Evolutionary conservation across 805 yeast species (phyloP).

Genomic region (Cyberlindnera xishuangbannaensis): DNA sequence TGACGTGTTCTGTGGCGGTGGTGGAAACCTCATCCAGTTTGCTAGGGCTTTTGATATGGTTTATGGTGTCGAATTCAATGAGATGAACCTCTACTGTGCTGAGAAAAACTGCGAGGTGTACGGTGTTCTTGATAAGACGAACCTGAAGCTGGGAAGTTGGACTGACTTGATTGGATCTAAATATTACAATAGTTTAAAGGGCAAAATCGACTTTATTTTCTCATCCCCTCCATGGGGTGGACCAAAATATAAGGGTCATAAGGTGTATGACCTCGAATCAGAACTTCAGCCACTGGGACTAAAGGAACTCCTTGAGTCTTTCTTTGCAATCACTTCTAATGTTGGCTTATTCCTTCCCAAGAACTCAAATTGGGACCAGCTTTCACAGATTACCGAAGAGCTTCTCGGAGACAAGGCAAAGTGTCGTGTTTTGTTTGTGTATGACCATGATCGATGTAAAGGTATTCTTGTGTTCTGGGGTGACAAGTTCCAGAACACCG

Average conservation of each 20-base stretch:
- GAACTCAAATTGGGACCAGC: constrained; percentile 48
- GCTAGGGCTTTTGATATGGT: constrained; percentile 51
- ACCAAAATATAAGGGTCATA: constrained; percentile 42
- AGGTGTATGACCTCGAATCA: constrained; percentile 39
- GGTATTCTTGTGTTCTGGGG: constrained; percentile 65
- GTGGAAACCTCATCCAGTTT: constrained; percentile 79
- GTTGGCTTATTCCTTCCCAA: constrained; percentile 62
- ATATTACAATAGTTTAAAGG: constrained; percentile 3
- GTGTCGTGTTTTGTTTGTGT: constrained; percentile 42
- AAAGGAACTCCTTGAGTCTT: constrained; percentile 36
- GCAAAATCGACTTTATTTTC: constrained; percentile 48
- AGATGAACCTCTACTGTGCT: constrained; percentile 60
- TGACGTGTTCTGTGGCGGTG: constrained; percentile 84
- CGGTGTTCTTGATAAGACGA: constrained; percentile 46
- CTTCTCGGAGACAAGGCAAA: constrained; percentile 39
- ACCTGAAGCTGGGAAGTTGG: constrained; percentile 45
- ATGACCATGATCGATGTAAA: constrained; percentile 37
- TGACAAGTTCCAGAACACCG: constrained; percentile 29
- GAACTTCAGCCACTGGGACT: constrained; percentile 43
- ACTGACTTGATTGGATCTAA: constrained; percentile 19
- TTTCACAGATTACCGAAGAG: constrained; percentile 40
- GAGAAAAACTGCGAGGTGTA: constrained; percentile 62
- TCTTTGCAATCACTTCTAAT: constrained; percentile 37
- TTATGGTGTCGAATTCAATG: constrained; percentile 58
- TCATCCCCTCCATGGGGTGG: constrained; percentile 94